Base-by-base conservation (phyloP, 805 yeast genomes). In the Martiniozyma abietophila region DNA sequence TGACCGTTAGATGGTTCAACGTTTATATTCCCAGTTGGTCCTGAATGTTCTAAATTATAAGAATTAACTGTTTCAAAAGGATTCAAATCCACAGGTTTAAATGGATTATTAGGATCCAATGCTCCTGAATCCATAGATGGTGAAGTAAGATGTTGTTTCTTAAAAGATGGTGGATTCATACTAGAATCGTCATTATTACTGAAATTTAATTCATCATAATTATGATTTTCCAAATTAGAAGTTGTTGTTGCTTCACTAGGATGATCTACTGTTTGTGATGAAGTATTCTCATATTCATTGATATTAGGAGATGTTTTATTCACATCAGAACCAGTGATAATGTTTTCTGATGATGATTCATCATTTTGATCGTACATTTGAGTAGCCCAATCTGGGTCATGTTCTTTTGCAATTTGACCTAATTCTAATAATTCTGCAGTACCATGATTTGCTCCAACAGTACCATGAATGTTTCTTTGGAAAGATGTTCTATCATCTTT, bases 401-500 rank as follows among this genome's bases (percentile, higher is more conserved):
- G 94, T 42, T 83, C 84, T 49, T 74, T 78, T 4, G 94, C 94
- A n/a, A 86, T 83, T 11, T 64, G 53, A 40, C 95, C 95, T 41
- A 84, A 65, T 3, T 88, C 94, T 26, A 76, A 50, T 40, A 83
- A 64, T 53, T 77, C 84, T 24, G 50, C 57, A 21, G 43, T 54
- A 43, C 38, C 53, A 22, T 32, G 31, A 9, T 32, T 27, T 5
- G 25, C 31, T 16, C 26, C 31, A 8, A 22, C 8, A n/a, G 31
- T 27, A 9, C 40, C 41, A 21, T 39, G 44, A n/a, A n/a, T n/a
- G 18, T 44, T 51, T 42, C 46, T 67, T 51, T 80, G 92, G 75
- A 88, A 88, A 8, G 95, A 84, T 16, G 85, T 76, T 70, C 96
- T 76, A 56, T 88, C 96, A 59, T 88, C 96, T 49, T 67, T 77